Evolutionary conservation across 2,329 filamentous ascomycete genomes (phyloP), one percentile per base, ranked within the genome.

Genomic region (Trichoderma harzianum): DNA sequence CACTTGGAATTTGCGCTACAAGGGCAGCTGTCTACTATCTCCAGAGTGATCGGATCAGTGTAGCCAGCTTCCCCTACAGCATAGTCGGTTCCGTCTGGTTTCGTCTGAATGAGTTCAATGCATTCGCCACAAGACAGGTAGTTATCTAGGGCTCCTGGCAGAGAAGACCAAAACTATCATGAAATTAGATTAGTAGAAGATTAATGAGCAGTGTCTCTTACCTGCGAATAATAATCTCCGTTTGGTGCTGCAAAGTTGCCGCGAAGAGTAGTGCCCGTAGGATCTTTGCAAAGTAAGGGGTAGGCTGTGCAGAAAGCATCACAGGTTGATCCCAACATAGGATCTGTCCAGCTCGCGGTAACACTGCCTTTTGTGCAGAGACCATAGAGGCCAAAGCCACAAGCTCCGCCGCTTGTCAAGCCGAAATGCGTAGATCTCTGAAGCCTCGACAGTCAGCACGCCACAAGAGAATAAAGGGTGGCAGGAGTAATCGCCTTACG

Each of bases 121-220:
- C 66, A 69, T 61, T 69, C 66, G 28, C 66, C 66, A 14, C 66
- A 69, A 18, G 66, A 69, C n/a, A 69, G 36, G n/a, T 69, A 69
- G 12, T 69, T 69, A 32, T 69, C 66, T 7, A 69, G 66, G 2
- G 57, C 26, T 5, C 66, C 66, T 10, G 53, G 18, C 28, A 69
- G 39, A n/a, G 53, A 60, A 24, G 66, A 30, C 66, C 66, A 69
- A 18, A 69, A 69, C 66, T 69, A 36, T 21, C 21, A 3, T n/a
- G 5, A 16, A 1, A 32, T 69, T n/a, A 69, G 66, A 32, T 47
- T 8, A 34, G 26, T 24, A 47, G 26, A 12, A 18, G 14, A 24
- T 10, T 18, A 11, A 16, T 32, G 7, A 12, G 14, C 3, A 24
- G 30, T n/a, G 2, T n/a, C 5, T 4, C 55, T 24, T 14, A 69